phyloP scores from a whole-genome alignment of 495 filamentous ascomycete species.

The Neurospora cerealis region DNA sequence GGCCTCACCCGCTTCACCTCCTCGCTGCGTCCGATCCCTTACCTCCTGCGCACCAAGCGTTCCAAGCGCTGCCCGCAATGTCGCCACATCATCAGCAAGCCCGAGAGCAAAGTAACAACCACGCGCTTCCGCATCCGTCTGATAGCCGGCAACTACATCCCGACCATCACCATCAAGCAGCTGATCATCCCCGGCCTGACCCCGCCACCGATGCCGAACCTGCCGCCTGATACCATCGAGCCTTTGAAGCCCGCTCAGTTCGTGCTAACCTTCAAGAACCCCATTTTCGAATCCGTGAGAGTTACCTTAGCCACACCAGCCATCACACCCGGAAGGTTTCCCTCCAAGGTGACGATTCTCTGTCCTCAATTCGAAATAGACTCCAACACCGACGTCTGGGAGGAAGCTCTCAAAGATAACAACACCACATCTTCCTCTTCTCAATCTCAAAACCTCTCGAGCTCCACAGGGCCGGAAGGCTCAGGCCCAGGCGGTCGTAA shows the following conservation, averaged over 20 bases:
- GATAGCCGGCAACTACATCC: conserved; percentile 82
- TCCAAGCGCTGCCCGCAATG: conserved; percentile 87
- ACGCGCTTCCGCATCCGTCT: conserved; percentile 84
- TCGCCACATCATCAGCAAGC: conserved; percentile 89
- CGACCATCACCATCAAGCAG: conserved; percentile 60
- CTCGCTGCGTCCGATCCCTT: conserved; percentile 67
- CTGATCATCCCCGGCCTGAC: conserved; percentile 37
- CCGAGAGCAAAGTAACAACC: conserved; percentile 78
- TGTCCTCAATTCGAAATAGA: conserved; percentile 94
- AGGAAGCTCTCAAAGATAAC: conserved; percentile 64
- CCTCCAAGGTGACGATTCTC: conserved; percentile 76
- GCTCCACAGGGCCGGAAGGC: not conserved
- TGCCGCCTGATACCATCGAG: conserved; percentile 32
- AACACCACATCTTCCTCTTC: not conserved
- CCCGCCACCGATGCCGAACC: conserved; percentile 1
- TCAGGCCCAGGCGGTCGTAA: not conserved
- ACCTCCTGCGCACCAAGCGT: conserved; percentile 79
- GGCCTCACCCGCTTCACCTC: conserved; percentile 44
- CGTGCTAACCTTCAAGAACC: conserved; percentile 82
- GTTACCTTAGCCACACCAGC: conserved; percentile 81
- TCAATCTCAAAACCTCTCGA: not conserved
- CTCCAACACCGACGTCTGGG: conserved; percentile 91
- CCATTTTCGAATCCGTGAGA: conserved; percentile 80
- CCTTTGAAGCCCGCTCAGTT: conserved; percentile 68
- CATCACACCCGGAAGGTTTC: conserved; percentile 66